Evolutionary conservation across 176 grass and related monocot genomes (phyloP).

Genomic region (Carex pumila): DNA sequence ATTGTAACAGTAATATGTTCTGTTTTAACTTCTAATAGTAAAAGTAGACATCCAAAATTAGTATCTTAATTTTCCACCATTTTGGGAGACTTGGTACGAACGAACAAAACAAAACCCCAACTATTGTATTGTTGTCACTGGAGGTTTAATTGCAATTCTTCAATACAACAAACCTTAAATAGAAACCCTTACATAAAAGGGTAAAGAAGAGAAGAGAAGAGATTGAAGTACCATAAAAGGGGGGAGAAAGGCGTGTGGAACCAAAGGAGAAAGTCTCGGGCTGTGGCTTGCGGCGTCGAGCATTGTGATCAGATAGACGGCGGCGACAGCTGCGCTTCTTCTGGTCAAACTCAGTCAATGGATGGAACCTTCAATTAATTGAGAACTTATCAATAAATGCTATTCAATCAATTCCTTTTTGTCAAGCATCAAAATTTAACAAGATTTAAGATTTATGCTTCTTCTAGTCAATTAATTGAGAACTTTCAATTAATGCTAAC

Average conservation of each 20-base stretch:
- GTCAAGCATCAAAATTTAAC: no score
- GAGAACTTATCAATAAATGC: background rate
- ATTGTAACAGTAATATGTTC: background rate
- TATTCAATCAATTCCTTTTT: no score
- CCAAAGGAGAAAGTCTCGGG: constrained; percentile 60
- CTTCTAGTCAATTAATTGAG: no score
- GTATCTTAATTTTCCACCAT: background rate
- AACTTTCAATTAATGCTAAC: no score
- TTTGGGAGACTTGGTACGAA: background rate
- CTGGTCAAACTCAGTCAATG: constrained; percentile 82
- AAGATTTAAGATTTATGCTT: no score
- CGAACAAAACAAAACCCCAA: background rate
- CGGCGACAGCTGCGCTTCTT: constrained; percentile 86
- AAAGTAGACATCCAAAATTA: background rate
- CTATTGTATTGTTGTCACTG: background rate
- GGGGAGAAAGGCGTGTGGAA: constrained; percentile 50
- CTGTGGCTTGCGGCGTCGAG: constrained; percentile 72
- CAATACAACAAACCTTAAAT: background rate
- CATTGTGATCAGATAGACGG: constrained; percentile 90
- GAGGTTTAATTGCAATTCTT: background rate
- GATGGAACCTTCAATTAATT: constrained; percentile 59
- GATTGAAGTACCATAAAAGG: constrained; percentile 58
- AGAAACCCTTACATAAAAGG: background rate
- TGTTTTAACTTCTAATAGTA: background rate
- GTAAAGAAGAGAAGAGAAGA: background rate